Evolutionary conservation across 2,329 filamentous ascomycete genomes (phyloP).

Genomic region (Calonectria hongkongensis): DNA sequence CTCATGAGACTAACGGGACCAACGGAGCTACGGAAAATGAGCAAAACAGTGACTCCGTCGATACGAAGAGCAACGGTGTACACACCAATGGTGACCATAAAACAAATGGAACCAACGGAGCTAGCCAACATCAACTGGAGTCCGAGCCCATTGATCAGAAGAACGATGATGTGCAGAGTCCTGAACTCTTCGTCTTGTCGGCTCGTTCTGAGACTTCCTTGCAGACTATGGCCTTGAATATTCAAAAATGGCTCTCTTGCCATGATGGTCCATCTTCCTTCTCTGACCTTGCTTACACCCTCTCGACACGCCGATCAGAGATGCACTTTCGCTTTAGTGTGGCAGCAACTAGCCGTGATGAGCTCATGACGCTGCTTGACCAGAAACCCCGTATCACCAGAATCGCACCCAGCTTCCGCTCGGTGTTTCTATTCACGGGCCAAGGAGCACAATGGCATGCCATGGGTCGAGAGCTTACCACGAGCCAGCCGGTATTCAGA

Average conservation of each 20-base stretch:
- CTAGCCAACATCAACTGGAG: too few species aligned
- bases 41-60: not conserved
- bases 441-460: constrained; percentile 61
- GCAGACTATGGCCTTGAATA: constrained; percentile 33
- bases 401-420: constrained; percentile 25
- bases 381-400: constrained; percentile 40
- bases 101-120: too few species aligned
- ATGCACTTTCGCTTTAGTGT: constrained; percentile 35
- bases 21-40: not conserved
- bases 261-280: constrained; percentile 31
- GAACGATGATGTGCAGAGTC: not conserved
- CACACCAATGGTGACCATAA: not conserved
- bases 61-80: not conserved
- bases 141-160: not conserved
- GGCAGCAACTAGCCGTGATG: constrained; percentile 28
- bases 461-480: constrained; percentile 55
- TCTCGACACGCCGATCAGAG: constrained; percentile 39
- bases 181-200: constrained; percentile 42
- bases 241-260: constrained; percentile 38
- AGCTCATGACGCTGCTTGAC: constrained; percentile 24
- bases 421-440: constrained; percentile 57
- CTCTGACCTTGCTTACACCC: constrained; percentile 39
- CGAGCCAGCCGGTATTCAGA: constrained; percentile 32
- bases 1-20: constrained; percentile 2
- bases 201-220: constrained; percentile 40